Evolutionary conservation across 306 rosid genomes (phyloP).

Genomic region (Vigna hirtella): DNA sequence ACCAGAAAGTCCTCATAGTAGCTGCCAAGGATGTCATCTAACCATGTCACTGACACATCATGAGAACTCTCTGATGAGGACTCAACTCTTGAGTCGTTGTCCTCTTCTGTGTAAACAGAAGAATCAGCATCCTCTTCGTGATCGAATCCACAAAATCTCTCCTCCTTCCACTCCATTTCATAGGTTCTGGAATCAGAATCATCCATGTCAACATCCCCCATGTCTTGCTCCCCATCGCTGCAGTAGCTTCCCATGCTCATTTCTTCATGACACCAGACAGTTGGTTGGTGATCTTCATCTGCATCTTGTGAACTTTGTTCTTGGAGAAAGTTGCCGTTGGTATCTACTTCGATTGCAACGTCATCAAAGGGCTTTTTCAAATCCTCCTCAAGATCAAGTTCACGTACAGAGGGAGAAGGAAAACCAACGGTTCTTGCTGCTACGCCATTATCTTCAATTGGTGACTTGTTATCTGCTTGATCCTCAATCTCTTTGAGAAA

Average conservation of each 20-base stretch:
- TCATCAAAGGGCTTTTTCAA: constrained; percentile 29
- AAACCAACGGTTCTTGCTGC: constrained; percentile 42
- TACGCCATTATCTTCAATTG: constrained; percentile 31
- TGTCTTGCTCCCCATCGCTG: constrained; percentile 44
- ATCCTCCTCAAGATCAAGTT: constrained; percentile 52
- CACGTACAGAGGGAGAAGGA: constrained; percentile 44
- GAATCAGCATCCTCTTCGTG: constrained; percentile 46
- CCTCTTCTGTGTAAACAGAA: constrained; percentile 46
- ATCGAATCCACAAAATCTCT: constrained; percentile 39
- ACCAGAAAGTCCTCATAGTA: constrained; percentile 38
- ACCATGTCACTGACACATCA: constrained; percentile 48
- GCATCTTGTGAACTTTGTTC: constrained; percentile 40
- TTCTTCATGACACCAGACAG: constrained; percentile 50
- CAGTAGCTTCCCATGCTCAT: constrained; percentile 49
- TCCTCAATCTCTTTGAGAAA: constrained; percentile 34
- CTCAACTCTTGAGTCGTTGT: constrained; percentile 44
- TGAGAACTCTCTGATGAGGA: constrained; percentile 48
- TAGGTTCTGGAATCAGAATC: constrained; percentile 49
- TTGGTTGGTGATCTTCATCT: constrained; percentile 36
- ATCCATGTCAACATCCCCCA: constrained; percentile 43
- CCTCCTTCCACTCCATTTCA: constrained; percentile 69
- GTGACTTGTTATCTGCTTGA: constrained; percentile 23
- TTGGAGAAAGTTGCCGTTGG: constrained; percentile 13
- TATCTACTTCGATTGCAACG: constrained; percentile 37
- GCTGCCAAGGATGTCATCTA: constrained; percentile 46